A percentile compares a stretch with the other conserved stretches of the same genome.
Evolutionary conservation across 1,284 basidiomycete species (phyloP).

Genomic region (Sutorius eximius): DNA sequence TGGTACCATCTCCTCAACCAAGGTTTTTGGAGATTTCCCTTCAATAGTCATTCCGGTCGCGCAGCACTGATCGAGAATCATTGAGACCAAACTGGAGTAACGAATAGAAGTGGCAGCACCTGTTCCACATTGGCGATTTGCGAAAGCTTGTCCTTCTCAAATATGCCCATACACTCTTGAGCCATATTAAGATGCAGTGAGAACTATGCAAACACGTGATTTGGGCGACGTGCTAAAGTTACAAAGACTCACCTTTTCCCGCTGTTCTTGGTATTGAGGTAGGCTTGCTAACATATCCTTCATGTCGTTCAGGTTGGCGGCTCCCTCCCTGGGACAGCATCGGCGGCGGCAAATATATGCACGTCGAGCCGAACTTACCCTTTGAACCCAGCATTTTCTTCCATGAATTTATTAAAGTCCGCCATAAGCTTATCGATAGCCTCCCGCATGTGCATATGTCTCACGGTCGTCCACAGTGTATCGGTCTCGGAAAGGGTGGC

Average conservation of each 20-base stretch:
- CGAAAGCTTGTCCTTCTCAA: conserved; percentile 86
- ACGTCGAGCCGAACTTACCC: conserved; percentile 49
- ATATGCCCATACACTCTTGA: conserved; percentile 93
- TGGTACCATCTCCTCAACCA: conserved; percentile 99
- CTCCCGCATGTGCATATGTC: conserved; percentile 98
- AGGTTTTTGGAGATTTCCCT: conserved; percentile 85
- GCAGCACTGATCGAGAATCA: conserved; percentile 60
- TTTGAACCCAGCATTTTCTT: conserved; percentile 91
- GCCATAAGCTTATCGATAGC: conserved; percentile 95
- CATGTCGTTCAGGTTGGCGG: conserved; percentile 93
- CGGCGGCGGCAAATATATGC: not conserved
- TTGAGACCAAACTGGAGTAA: conserved; percentile 1
- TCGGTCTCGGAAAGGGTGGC: conserved; percentile 85
- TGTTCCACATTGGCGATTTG: conserved; percentile 93
- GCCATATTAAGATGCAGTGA: conserved; percentile 97
- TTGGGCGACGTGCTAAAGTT: not conserved
- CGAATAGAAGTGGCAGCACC: conserved; percentile 43
- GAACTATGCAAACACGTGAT: conserved; percentile 55
- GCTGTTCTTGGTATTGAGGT: conserved; percentile 93
- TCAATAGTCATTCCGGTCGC: conserved; percentile 88
- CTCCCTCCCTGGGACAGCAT: conserved; percentile 57
- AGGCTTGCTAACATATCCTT: conserved; percentile 97
- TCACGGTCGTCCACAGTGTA: conserved; percentile 87
- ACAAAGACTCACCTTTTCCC: conserved; percentile 75
- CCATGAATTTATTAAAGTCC: conserved; percentile 92